Base-by-base conservation (phyloP, 2,329 filamentous ascomycete species). In the Ceratocystis diversiconidia region DNA sequence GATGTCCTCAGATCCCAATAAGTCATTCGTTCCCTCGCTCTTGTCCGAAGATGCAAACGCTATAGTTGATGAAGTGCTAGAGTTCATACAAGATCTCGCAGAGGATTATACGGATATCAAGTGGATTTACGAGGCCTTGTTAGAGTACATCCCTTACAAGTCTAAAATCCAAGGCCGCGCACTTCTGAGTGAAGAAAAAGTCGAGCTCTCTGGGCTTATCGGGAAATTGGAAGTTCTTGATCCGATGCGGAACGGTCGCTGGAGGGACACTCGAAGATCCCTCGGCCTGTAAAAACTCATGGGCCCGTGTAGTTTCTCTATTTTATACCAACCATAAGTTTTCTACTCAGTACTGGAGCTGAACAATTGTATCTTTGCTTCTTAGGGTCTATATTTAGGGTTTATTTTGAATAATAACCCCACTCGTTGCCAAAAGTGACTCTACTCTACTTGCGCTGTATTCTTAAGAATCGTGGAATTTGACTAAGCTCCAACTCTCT, bases 71-170 rank as follows among this genome's bases (percentile, higher is more conserved):
- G 77, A 80, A 36, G 90, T 96, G 73, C 81, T 95, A 25, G 82
- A 85, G n/a, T 85, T 85, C 65, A 85, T 96, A 68, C 82, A 82
- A 70, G 85, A 87, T 62, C 75, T 87, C 15, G 72, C 85, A 2
- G 78, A 83, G 66, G 84, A 82, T 69, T 92, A 82, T 68, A 68
- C 73, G 3, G 76, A 81, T 62, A 73, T 77, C 73, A 95, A 96
- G 75, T 94, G 90, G 83, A 88, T 96, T 57, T 95, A 96, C 72
- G 89, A 95, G 74, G 87, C 87, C 4, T 78, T 97, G 62, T 80
- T 97, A 28, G 84, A 90, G 68, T 91, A 90, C 72, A 85, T 86
- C 0, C 72, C 86, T 36, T 76, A 78, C 41, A 74, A 88, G n/a
- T 79, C 78, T 65, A 73, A 74, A n/a, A 71, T 88, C 68, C 80